Evolutionary conservation across 2,329 filamentous ascomycete species (phyloP).

Genomic region (Cercospora zeae-maydis): DNA sequence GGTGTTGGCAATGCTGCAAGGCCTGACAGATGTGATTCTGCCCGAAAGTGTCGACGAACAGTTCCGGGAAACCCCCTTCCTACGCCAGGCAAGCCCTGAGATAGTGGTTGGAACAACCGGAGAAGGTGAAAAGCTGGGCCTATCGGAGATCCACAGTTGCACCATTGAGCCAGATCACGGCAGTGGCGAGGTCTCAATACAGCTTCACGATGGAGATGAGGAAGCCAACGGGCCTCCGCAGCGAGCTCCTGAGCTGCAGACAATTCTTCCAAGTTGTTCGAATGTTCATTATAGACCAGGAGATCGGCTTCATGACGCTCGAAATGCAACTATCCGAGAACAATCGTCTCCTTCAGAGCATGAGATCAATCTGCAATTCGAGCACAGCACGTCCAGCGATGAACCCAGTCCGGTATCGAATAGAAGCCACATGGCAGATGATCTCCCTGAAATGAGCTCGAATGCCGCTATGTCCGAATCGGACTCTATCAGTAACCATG

Average conservation of each 20-base stretch:
- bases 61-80: neutral
- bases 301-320: neutral
- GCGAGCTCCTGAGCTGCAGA: neutral
- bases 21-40: neutral
- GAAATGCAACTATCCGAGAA: neutral
- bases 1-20: neutral
- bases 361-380: neutral
- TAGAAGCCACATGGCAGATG: neutral
- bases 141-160: neutral
- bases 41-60: neutral
- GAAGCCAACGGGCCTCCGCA: neutral
- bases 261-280: neutral
- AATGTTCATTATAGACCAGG: neutral
- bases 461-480: neutral
- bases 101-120: neutral
- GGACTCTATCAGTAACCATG: neutral
- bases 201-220: neutral
- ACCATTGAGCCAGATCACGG: neutral
- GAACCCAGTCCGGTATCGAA: neutral
- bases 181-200: neutral
- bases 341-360: neutral
- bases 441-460: neutral
- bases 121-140: neutral
- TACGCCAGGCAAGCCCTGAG: neutral
- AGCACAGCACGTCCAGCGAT: neutral